Evolutionary conservation across 345 rosid genomes (phyloP).

Genomic region (Brassica nigra): DNA sequence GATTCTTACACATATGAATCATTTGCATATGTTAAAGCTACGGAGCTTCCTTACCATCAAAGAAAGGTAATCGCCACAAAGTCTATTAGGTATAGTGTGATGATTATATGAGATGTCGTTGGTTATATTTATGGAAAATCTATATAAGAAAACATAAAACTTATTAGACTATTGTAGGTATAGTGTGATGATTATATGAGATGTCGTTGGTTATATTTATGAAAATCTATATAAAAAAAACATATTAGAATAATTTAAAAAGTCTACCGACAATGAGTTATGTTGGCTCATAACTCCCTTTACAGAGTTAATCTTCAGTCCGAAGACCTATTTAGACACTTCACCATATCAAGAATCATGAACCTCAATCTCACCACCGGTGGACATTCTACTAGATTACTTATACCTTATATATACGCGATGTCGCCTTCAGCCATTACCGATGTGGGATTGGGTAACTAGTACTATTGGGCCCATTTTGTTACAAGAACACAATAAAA

Average conservation of each 20-base stretch:
- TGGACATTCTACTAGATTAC: neutral
- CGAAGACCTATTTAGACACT: neutral
- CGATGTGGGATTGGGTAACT: neutral
- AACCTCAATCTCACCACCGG: neutral
- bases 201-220: neutral
- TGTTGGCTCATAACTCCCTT: neutral
- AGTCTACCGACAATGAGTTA: neutral
- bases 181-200: neutral
- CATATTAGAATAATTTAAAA: neutral
- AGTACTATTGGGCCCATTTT: neutral
- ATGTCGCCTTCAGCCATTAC: neutral
- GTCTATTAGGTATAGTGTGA: neutral
- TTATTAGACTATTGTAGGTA: neutral
- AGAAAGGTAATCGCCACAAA: neutral
- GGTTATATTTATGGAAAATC: neutral
- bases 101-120: neutral
- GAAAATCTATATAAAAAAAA: neutral
- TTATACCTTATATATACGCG: neutral
- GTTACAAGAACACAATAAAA: neutral
- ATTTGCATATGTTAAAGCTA: neutral
- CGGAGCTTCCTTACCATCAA: neutral
- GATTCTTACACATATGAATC: neutral
- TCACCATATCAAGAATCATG: neutral
- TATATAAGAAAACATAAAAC: too few relatives aligned
- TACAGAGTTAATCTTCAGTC: neutral